phyloP scores from a whole-genome alignment of 768 basidiomycete genomes.

The Infundibulicybe gibba region DNA sequence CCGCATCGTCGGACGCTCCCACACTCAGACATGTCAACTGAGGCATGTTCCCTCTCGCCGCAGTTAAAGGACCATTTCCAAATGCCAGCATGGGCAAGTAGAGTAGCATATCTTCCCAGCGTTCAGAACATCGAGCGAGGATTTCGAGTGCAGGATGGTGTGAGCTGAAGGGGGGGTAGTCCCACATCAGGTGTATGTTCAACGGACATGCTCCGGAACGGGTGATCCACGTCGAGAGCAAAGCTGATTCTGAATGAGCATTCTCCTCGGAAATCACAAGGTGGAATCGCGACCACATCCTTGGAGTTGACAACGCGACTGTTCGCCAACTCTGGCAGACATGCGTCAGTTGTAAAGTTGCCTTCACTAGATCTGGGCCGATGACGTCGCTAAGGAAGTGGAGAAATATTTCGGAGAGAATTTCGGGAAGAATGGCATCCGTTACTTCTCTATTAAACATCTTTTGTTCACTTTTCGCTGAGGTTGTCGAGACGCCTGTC shows the following conservation, averaged over 20 bases:
- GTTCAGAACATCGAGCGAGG: conserved; percentile 23
- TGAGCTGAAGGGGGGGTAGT: conserved; percentile 21
- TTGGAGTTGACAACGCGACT: conserved; percentile 33
- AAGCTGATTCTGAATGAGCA: conserved; percentile 14
- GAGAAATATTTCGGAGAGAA: too few species aligned
- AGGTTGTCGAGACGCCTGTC: too few species aligned
- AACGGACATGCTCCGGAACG: conserved; percentile 29
- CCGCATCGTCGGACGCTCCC: conserved; percentile 25
- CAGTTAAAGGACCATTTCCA: conserved; percentile 14
- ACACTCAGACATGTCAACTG: conserved; percentile 28
- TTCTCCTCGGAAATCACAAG: conserved; percentile 15
- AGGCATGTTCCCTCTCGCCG: conserved; percentile 22
- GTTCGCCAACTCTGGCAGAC: conserved; percentile 37
- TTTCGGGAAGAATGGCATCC: conserved; percentile 18
- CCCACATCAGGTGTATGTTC: conserved; percentile 30
- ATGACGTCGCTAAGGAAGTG: too few species aligned
- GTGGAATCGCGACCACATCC: conserved; percentile 37
- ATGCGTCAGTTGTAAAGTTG: too few species aligned
- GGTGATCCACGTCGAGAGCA: conserved; percentile 27
- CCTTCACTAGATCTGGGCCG: too few species aligned
- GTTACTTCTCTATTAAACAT: conserved; percentile 32
- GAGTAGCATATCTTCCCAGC: conserved; percentile 30
- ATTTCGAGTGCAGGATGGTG: conserved; percentile 25
- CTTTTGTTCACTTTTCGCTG: conserved; percentile 11
- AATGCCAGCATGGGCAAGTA: conserved; percentile 28